Evolutionary conservation across 176 grass and related monocot species (phyloP), one percentile per base, ranked within the genome.

Genomic region (Melocanna baccifera): DNA sequence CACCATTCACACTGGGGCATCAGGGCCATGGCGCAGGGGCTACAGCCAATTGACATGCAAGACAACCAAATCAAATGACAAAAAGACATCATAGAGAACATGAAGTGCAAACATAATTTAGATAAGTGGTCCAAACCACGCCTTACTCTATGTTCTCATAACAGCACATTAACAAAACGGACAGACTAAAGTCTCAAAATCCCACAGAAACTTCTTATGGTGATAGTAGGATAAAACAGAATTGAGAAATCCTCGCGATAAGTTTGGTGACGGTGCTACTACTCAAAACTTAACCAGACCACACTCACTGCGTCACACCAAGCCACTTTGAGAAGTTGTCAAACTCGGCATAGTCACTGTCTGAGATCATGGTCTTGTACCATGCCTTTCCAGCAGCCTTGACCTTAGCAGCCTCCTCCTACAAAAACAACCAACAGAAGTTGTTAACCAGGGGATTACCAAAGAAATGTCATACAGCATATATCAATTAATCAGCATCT

Each of bases 301-400:
- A 4, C 30, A 12, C 75, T 94, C 72, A 97, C 90, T 94, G 94
- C 1, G 91, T 73, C 48, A 84, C 91, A 7, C 94, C 94, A 0
- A 96, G 89, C 94, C 94, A 96, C 94, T 96, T 96, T 28, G 94
- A 81, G 89, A 96, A 96, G 73, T 74, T 85, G n/a, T 96, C 94
- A 30, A 92, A 92, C 75, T 94, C 91, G 0, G 94, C 76, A n/a
- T 96, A 96, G 73, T 96, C 91, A 7, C 88, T 91, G 63, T 96
- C 89, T 2, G 94, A 96, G 50, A 93, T 75, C 94, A 96, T 96
- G 11, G 94, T 93, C 81, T 91, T 96, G 81, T 93, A 96, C 94
- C 94, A 96, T 4, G 84, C 67, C 84, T 92, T 89, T 22, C 94
- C 91, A 9, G 94, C 86, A 52, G 91, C 84, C 89, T 91, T 87